Conservation (phyloP, 345 rosid genomes). For the Brassica juncea region DNA sequence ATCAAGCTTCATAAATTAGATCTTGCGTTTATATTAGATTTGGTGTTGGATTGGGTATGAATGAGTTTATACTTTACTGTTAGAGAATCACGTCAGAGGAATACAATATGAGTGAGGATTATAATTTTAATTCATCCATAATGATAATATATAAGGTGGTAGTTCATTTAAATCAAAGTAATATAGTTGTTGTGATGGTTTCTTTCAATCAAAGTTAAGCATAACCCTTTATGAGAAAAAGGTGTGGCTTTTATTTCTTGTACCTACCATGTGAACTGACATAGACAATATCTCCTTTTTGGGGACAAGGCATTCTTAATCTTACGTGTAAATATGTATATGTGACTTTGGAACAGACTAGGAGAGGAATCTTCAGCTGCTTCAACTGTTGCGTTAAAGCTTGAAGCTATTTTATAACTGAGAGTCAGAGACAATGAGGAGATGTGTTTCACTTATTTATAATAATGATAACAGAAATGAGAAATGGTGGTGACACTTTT, state of each 20-base stretch:
- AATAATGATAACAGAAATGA: slow-evolving; percentile 15
- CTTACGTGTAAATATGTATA: slow-evolving; percentile 7
- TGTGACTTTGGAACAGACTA: slow-evolving; percentile 44
- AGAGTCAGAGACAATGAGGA: slow-evolving; percentile 49
- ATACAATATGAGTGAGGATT: background rate
- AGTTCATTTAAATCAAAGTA: background rate
- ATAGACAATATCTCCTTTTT: background rate
- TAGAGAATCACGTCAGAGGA: slow-evolving; percentile 3
- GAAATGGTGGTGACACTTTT: slow-evolving; percentile 18
- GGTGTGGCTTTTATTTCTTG: slow-evolving; percentile 19
- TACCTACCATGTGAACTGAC: slow-evolving; percentile 31
- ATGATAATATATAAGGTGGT: background rate
- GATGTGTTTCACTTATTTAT: slow-evolving; percentile 59
- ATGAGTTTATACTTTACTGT: background rate
- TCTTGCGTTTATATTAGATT: background rate
- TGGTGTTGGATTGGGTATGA: slow-evolving; percentile 6
- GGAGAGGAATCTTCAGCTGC: background rate
- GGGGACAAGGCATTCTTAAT: background rate
- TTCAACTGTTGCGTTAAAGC: background rate
- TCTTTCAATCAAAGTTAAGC: slow-evolving; percentile 26
- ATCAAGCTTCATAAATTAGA: background rate
- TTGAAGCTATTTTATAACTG: background rate
- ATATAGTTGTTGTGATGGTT: slow-evolving; percentile 13
- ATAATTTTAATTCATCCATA: background rate
- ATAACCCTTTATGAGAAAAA: background rate